Percentiles rank a stretch among this genome's conserved stretches.
Conservation (phyloP, 1,284 basidiomycete genomes). For the Pseudozyma tsukubaensis region DNA sequence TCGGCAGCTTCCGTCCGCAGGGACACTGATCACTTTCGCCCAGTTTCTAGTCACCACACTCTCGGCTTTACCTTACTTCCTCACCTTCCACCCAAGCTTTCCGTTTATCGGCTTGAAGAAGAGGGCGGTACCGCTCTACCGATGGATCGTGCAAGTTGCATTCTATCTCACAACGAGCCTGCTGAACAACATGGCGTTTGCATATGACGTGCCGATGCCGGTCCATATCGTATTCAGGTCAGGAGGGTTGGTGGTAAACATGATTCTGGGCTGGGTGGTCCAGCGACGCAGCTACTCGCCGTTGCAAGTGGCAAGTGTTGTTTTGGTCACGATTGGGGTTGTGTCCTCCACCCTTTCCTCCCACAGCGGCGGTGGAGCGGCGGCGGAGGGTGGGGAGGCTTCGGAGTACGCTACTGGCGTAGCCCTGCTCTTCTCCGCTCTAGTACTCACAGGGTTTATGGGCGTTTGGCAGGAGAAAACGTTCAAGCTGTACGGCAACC, state of each 20-base stretch:
- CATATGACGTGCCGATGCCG: constrained; percentile 83
- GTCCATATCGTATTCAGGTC: constrained; percentile 95
- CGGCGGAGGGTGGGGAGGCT: constrained; percentile 9
- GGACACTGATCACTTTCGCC: constrained; percentile 64
- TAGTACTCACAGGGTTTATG: constrained; percentile 83
- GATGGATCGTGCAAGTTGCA: constrained; percentile 83
- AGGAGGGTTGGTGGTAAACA: constrained; percentile 84
- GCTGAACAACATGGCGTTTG: constrained; percentile 91
- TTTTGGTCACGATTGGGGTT: constrained; percentile 84
- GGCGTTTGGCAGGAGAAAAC: constrained; percentile 88
- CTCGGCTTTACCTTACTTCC: constrained; percentile 48
- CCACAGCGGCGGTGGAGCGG: not conserved
- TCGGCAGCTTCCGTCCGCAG: constrained; percentile 51
- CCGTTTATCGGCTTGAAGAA: constrained; percentile 22
- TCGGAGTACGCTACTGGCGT: constrained; percentile 78
- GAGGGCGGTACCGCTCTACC: constrained; percentile 75
- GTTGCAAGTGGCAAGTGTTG: constrained; percentile 73
- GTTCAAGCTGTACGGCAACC: constrained; percentile 75
- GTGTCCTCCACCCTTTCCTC: constrained; percentile 82
- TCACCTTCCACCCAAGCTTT: constrained; percentile 15
- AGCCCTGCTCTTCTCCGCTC: constrained; percentile 78
- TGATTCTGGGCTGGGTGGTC: constrained; percentile 79
- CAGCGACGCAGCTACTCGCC: constrained; percentile 68
- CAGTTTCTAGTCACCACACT: constrained; percentile 63
- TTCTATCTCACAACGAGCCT: constrained; percentile 84